Evolutionary conservation across 257 asterid genomes (phyloP), one percentile per base, ranked within the genome.

Genomic region (Euphrasia confusa): DNA sequence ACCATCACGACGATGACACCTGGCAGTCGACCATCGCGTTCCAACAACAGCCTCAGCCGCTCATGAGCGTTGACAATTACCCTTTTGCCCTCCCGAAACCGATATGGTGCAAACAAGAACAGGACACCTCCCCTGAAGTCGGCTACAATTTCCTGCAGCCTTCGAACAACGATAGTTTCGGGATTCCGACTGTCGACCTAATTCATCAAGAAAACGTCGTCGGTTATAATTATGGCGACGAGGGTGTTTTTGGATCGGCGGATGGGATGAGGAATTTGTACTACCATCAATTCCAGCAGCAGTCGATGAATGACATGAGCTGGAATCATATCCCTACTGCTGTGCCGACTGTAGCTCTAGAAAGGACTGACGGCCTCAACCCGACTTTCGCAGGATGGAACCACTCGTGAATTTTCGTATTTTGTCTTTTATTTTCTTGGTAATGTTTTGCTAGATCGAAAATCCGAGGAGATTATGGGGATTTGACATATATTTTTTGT

Each of bases 101-200:
- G 48, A 26, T 80, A 8, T 86, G 95, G 95, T 86, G 93, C 73
- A 89, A 86, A 47, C 87, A 80, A 58, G 96, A 86, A 39, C 71
- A 64, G 27, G 74, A 73, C 10, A 6, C 40, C 37, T 35, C 40
- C 37, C 13, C 59, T 1, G 47, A 62, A 12, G 58, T 47, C 4
- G 70, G 70, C 0, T 63, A 14, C 35, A 54, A 59, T 7, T 35
- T 35, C 71, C 13, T 75, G 15, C 79, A 75, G n/a, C 71, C 72
- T 1, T 70, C 75, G 2, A 21, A 21, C 5, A 30, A 18, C 30
- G 61, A 28, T n/a, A 45, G 54, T 4, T 61, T 21, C 27, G 52
- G 7, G 37, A 58, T 65, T 35, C 73, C 62, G 1, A 37, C 60
- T 21, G 24, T 21, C 24, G 24, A 21, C 24, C 24, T 21, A 21